Evolutionary conservation across 805 yeast species (phyloP).

Genomic region (Metschnikowia kofuensis): DNA sequence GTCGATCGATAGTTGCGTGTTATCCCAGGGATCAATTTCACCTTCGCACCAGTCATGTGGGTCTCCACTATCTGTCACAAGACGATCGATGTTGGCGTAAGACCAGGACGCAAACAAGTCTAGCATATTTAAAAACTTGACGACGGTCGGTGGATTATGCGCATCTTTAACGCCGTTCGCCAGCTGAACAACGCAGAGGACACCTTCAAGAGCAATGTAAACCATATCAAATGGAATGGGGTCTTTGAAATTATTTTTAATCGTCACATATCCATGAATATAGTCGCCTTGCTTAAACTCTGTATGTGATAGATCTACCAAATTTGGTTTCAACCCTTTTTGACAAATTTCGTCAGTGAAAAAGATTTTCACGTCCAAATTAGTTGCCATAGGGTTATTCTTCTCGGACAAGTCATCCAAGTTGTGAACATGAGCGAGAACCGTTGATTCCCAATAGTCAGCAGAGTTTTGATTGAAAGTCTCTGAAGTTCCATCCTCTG

Average conservation of each 20-base stretch:
- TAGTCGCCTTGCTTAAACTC: constrained; percentile 43
- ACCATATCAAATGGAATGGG: constrained; percentile 45
- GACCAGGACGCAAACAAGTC: constrained; percentile 46
- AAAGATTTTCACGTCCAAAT: constrained; percentile 31
- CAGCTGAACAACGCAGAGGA: constrained; percentile 26
- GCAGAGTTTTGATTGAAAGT: constrained; percentile 14
- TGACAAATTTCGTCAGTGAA: constrained; percentile 39
- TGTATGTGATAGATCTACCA: constrained; percentile 28
- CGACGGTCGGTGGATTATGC: constrained; percentile 27
- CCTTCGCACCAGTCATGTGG: constrained; percentile 45
- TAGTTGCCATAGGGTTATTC: constrained; percentile 19
- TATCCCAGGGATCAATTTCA: constrained; percentile 41
- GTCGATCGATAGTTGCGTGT: constrained; percentile 33
- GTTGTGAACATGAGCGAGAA: constrained; percentile 41
- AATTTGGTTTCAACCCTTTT: constrained; percentile 34
- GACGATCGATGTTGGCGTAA: constrained; percentile 35
- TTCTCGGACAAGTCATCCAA: constrained; percentile 30
- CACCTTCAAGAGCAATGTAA: constrained; percentile 42
- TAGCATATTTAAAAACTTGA: constrained; percentile 41
- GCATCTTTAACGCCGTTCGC: constrained; percentile 22
- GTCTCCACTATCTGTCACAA: constrained; percentile 28
- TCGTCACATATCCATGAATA: constrained; percentile 43
- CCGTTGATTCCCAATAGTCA: constrained; percentile 37
- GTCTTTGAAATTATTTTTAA: constrained; percentile 25
- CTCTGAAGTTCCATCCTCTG: constrained; percentile 9